phyloP scores from a whole-genome alignment of 148 eudicot species.

The Rhododendron kiyosumense region DNA sequence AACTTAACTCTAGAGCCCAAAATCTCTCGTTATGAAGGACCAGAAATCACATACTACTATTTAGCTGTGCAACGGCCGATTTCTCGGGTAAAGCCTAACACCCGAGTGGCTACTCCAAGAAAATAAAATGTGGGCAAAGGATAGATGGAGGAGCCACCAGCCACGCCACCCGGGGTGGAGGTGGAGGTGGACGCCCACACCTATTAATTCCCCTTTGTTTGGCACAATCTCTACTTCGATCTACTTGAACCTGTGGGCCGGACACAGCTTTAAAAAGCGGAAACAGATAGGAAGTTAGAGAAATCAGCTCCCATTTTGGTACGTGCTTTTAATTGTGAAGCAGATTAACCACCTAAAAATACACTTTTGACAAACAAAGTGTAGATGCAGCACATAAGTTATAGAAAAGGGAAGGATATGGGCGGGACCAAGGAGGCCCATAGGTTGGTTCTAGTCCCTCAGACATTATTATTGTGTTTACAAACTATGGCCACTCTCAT shows the following conservation, averaged over 20 bases:
- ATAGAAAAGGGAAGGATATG: background rate
- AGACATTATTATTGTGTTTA: background rate
- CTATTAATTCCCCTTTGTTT: too few relatives aligned
- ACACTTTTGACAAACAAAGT: background rate
- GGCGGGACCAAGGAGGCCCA: constrained; percentile 1
- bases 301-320: background rate
- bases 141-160: too few relatives aligned
- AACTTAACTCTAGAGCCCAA: too few relatives aligned
- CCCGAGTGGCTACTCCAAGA: background rate
- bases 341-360: background rate
- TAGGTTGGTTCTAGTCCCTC: background rate
- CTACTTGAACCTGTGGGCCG: background rate
- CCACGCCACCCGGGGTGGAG: too few relatives aligned
- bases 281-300: background rate
- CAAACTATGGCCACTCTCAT: background rate
- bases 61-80: too few relatives aligned
- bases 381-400: background rate
- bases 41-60: background rate
- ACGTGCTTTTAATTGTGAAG: background rate
- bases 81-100: background rate
- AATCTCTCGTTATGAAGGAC: background rate
- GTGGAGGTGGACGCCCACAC: too few relatives aligned
- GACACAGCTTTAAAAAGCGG: too few relatives aligned
- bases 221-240: background rate
- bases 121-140: background rate